Conservation (phyloP, 1,284 basidiomycete species). For the Neolentinus lepideus region DNA sequence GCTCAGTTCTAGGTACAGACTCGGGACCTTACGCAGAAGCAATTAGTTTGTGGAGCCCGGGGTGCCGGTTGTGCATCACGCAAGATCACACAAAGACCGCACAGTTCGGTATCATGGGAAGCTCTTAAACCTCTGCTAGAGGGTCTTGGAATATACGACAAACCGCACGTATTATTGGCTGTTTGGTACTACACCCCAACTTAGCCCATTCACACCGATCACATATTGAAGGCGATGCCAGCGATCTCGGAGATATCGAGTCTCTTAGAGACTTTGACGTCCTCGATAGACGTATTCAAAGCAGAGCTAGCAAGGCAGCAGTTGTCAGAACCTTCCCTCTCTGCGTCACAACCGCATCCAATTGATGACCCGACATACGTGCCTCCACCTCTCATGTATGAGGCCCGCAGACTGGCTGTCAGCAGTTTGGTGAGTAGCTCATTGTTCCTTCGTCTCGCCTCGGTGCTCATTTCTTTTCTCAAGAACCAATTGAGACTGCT, state of each 20-base stretch:
- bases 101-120: too few relatives aligned
- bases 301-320: neutral
- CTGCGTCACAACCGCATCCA: neutral
- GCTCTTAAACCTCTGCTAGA: too few relatives aligned
- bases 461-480: neutral
- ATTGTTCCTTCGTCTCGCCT: too few relatives aligned
- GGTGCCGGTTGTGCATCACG: too few relatives aligned
- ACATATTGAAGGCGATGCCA: neutral
- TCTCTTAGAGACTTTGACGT: neutral
- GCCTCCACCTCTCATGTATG: neutral
- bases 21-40: too few relatives aligned
- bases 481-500: neutral
- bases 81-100: too few relatives aligned
- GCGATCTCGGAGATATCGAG: neutral
- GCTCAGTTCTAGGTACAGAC: too few relatives aligned
- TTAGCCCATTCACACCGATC: too few relatives aligned
- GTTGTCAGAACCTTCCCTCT: neutral
- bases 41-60: too few relatives aligned
- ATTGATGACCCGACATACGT: neutral
- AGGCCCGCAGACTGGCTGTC: neutral
- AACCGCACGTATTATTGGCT: too few relatives aligned
- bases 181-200: too few relatives aligned
- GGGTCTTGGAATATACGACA: too few relatives aligned
- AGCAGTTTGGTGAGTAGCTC: neutral
- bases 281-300: neutral